Percentiles rank a stretch among this genome's conserved stretches.
phyloP scores from a whole-genome alignment of 2,329 filamentous ascomycete species.

The Rutstroemia sp. region DNA sequence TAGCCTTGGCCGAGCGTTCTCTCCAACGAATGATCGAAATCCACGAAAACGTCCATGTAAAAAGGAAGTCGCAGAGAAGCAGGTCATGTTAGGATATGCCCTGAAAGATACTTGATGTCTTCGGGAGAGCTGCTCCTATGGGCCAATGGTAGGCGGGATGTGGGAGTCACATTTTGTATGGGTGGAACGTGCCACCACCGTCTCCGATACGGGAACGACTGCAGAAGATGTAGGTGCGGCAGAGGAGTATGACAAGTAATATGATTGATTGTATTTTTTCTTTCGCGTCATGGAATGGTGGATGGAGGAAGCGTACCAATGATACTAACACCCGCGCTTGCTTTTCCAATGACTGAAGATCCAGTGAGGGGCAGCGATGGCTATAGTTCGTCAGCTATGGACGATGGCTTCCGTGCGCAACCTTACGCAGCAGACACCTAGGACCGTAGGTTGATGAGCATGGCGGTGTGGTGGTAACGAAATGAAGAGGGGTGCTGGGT shows the following conservation, averaged over 20 bases:
- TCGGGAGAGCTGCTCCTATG: background rate
- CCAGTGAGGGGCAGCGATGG: background rate
- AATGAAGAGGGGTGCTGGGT: background rate
- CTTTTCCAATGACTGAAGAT: background rate
- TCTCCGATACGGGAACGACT: background rate
- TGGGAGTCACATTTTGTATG: background rate
- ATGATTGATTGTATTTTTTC: background rate
- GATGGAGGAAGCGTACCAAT: too few species aligned
- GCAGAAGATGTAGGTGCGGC: background rate
- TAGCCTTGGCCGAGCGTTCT: constrained; percentile 2
- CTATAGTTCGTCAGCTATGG: background rate
- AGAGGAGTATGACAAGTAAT: background rate
- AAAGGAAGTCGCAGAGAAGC: background rate
- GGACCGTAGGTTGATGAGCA: background rate
- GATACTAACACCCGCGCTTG: background rate
- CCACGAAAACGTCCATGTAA: constrained; percentile 2
- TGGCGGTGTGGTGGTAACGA: background rate
- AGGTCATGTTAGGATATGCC: constrained; percentile 1
- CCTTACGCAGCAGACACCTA: constrained; percentile 1
- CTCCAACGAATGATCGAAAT: constrained; percentile 5
- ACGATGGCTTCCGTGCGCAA: background rate
- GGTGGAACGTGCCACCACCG: constrained; percentile 1
- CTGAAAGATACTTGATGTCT: background rate
- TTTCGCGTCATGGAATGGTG: too few species aligned
- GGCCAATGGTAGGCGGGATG: constrained; percentile 1